Base-by-base conservation (phyloP, 2,329 filamentous ascomycete genomes). In the Scolecobasidium constrictum region DNA sequence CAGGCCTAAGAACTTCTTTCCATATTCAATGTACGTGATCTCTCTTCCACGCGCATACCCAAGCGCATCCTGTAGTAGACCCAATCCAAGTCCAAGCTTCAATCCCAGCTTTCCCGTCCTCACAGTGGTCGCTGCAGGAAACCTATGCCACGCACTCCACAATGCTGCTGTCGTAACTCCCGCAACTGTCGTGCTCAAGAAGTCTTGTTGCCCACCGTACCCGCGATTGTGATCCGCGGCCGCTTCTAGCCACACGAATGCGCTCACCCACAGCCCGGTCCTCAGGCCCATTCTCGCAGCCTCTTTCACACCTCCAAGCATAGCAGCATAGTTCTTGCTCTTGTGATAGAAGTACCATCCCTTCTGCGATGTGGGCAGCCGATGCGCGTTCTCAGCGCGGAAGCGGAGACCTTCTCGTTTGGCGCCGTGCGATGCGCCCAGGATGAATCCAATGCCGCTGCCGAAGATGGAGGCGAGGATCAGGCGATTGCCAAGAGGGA, bases 271-370 rank as follows among this genome's bases (percentile, higher is more conserved):
- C 36, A 82, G 66, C 4, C 77, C 76, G 4, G 93, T 70, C 51
- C 75, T 78, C 22, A 66, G 58, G 1, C 83, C 87, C 72, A 92
- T 85, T 50, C 74, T 78, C 39, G 86, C 53, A 0, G 86, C 92
- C 55, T 94, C 86, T 41, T 77, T 77, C 15, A 93, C 67, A 1
- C 83, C 90, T 4, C 83, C 84, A 17, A 83, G 73, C 53, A 85
- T 80, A 40, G 83, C 75, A 54, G 86, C 23, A 36, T 98, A 96
- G 63, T 94, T 96, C 64, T 96, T 96, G 58, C 79, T 86, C 65
- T 95, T 95, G 69, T 96, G 90, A 63, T 98, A 98, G n/a, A 96
- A 75, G 59, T 90, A 98, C 92, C 92, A 98, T 15, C 87, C 90
- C 2, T 80, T 77, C 19, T 85, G 80, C 1, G 81, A 81, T 3